A percentile compares a stretch with the other conserved stretches of the same genome.
Conservation (phyloP, 1,284 basidiomycete species). For the Inonotus obliquus region DNA sequence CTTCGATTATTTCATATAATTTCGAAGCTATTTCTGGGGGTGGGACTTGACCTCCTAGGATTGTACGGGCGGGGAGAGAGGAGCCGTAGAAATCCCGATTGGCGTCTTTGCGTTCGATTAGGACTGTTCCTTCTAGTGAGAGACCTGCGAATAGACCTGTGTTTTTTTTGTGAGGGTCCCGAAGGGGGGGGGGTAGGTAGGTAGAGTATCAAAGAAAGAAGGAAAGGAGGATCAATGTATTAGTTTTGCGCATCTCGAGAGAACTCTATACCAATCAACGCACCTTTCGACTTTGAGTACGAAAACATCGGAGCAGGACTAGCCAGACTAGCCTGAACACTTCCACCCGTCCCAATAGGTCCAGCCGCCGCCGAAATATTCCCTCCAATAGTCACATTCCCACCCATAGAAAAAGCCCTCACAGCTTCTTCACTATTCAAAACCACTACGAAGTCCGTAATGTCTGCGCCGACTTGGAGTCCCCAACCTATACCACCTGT, state of each 20-base stretch:
- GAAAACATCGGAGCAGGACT: constrained; percentile 98
- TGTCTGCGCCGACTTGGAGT: constrained; percentile 90
- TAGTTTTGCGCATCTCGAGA: not conserved
- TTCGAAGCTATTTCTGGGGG: constrained; percentile 93
- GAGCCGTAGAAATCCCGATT: constrained; percentile 96
- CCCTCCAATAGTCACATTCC: constrained; percentile 94
- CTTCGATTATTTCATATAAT: constrained; percentile 94
- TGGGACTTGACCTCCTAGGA: constrained; percentile 89
- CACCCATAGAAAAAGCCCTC: constrained; percentile 89
- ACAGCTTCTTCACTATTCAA: constrained; percentile 97
- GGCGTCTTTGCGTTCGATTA: constrained; percentile 94
- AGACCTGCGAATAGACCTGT: constrained; percentile 92
- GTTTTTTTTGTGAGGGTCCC: too few relatives aligned
- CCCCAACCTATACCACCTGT: constrained; percentile 96
- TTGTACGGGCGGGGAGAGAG: constrained; percentile 82
- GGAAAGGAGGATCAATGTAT: not conserved
- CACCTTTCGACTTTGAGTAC: constrained; percentile 93
- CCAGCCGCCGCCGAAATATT: constrained; percentile 83
- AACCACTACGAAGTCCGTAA: constrained; percentile 87
- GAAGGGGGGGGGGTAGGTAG: not conserved
- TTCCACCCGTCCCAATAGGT: constrained; percentile 93
- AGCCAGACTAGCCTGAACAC: constrained; percentile 81
- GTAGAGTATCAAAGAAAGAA: not conserved
- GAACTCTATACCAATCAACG: too few relatives aligned
- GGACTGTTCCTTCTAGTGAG: constrained; percentile 90